Evolutionary conservation across 139 green algal species (phyloP), one percentile per base, ranked within the genome.

Genomic region (Tetradesmus obliquus): DNA sequence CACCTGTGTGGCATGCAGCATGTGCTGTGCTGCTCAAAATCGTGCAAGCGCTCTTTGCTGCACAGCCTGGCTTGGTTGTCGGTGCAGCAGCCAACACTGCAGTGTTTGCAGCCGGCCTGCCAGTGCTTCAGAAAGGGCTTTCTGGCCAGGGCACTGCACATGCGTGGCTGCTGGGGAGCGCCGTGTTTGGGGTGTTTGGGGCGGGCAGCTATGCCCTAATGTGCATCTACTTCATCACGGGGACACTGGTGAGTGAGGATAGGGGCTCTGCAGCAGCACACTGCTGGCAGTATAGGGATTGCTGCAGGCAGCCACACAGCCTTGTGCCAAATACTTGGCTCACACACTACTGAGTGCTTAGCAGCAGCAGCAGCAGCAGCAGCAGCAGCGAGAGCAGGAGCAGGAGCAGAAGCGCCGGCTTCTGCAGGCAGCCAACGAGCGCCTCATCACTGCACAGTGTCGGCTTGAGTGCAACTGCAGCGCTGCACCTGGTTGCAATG

Each of bases 181-280:
- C 91, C 3, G 89, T 96, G 0, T 98, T 95, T 85, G 89, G 95
- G 4, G 98, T 98, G 2, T 99, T 99, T 94, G 98, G 98, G 1
- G 17, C 79, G 0, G 92, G 94, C 0, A 97, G 96, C 1, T 99
- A 98, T 91, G 12, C 90, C 5, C 94, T 99, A 0, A 96, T 99
- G 5, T 99, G 97, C 94, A 66, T 98, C 0, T 99, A 99, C 96
- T 99, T 99, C 91, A 93, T 99, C 32, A 80, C 98, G 9, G 97
- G 97, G 3, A 97, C 96, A 1, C 71, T 95, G 92, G 97, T 97
- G 79, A 83, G 94, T 53, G 0, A 45, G 32, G 32, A 45, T 45
- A 45, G 32, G 32, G 32, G 32, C 32, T 45, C 32, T 45, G 32
- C 32, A 45, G 32, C 32, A 45, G 32, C 32, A 45, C 32, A 45